phyloP scores from a whole-genome alignment of 129 eudicot genomes.

The Calendula officinalis region DNA sequence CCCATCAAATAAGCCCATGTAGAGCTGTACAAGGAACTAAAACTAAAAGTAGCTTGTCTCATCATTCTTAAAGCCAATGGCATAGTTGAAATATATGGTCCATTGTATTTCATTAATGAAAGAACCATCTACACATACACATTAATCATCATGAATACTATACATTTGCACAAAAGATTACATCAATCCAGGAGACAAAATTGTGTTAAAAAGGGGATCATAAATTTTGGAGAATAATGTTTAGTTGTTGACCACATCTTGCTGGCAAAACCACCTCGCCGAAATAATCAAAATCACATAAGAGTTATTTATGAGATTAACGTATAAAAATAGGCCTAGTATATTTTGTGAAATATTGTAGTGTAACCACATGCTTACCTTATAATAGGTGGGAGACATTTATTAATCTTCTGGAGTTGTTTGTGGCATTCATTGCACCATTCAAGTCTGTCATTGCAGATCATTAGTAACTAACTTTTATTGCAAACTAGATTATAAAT shows the following conservation, averaged over 20 bases:
- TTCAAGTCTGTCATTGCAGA: constrained; percentile 55
- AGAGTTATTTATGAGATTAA: no score
- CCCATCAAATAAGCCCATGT: no score
- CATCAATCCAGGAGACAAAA: constrained; percentile 40
- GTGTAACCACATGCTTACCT: constrained; percentile 58
- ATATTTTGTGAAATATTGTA: no score
- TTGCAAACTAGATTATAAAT: no score
- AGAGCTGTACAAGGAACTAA: no score
- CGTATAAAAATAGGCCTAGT: no score
- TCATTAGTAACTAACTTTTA: constrained; percentile 14
- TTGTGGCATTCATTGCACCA: constrained; percentile 72
- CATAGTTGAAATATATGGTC: no score
- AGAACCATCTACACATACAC: constrained; percentile 27
- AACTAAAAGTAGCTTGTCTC: no score
- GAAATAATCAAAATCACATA: constrained; percentile 16
- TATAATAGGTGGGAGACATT: constrained; percentile 59
- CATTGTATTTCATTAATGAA: not conserved
- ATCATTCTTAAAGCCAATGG: no score
- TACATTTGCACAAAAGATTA: constrained; percentile 8
- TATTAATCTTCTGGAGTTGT: constrained; percentile 68
- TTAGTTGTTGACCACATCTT: constrained; percentile 77
- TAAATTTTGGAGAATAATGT: constrained; percentile 55
- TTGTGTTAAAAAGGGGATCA: constrained; percentile 29
- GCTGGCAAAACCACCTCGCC: constrained; percentile 87
- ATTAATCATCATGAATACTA: not conserved